These are phyloP conservation scores for Penicillium turbatum DNA, from an alignment of 495 filamentous ascomycete genomes.

Conservation along the genomic window DNA sequence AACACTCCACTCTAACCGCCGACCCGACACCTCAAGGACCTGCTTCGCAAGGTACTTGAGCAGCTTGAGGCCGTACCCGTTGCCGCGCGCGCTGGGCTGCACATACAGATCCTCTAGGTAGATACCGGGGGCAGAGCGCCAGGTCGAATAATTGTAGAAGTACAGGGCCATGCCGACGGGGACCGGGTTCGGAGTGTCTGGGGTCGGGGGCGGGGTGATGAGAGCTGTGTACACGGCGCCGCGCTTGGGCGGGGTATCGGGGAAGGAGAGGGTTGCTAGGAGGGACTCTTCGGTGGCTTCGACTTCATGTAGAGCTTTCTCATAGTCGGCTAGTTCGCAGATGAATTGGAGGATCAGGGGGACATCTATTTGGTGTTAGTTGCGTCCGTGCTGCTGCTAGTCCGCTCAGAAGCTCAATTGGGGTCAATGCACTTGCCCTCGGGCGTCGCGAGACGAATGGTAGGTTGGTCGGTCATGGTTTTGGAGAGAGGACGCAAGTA, in stretches of 20 bases:
- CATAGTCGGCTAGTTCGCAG: slow-evolving; percentile 83
- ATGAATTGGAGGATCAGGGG: slow-evolving; percentile 77
- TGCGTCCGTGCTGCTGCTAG: background rate
- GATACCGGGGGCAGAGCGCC: slow-evolving; percentile 80
- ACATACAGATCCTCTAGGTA: slow-evolving; percentile 95
- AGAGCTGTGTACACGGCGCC: slow-evolving; percentile 44
- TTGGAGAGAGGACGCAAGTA: background rate
- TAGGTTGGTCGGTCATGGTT: slow-evolving; percentile 37
- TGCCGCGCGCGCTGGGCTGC: slow-evolving; percentile 59
- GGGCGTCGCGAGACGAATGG: slow-evolving; percentile 46
- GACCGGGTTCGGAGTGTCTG: slow-evolving; percentile 24
- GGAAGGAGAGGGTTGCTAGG: slow-evolving; percentile 72
- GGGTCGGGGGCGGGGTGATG: slow-evolving; percentile 30
- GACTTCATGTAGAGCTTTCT: slow-evolving; percentile 65
- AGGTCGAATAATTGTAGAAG: slow-evolving; percentile 78
- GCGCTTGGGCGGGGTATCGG: slow-evolving; percentile 36
- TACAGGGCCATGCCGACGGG: slow-evolving; percentile 61
- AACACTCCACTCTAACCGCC: slow-evolving; percentile 87
- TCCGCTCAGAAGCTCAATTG: background rate
- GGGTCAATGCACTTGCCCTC: slow-evolving; percentile 31
- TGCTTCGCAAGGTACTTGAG: slow-evolving; percentile 76
- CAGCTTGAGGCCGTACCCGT: slow-evolving; percentile 75
- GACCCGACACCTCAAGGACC: slow-evolving; percentile 59
- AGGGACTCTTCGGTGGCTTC: slow-evolving; percentile 75
- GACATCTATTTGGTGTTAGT: slow-evolving; percentile 59